Base-by-base conservation (phyloP, 2,329 filamentous ascomycete genomes). In the Pleurostoma richardsiae region DNA sequence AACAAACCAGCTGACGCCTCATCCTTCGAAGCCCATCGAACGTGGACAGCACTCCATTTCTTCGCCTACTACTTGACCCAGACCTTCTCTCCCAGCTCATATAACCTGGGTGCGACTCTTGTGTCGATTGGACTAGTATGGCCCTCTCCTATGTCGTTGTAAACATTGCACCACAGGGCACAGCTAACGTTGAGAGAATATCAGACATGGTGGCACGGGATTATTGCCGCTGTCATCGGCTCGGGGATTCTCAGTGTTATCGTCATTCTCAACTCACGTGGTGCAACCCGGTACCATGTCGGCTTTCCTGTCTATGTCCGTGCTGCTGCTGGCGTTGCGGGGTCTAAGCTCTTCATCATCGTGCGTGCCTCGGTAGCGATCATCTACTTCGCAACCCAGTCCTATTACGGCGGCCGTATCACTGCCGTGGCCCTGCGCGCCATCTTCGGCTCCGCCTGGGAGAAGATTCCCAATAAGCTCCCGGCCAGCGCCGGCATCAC, bases 401-500 rank as follows among this genome's bases (percentile, higher is more conserved):
- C 56, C 8, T 63, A 61, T 47, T 62, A 65, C 44, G 64, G 60
- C 10, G 58, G 61, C 5, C 59, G 65, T 33, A 49, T 69, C 44
- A 56, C 52, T 0, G 51, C 54, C 27, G 62, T 68, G 2, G 58
- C 64, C 39, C 54, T 71, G 8, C 60, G 65, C 26, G 64, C 63
- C 50, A 59, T 70, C 33, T 69, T 67, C 39, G 69, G 68, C 1
- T 54, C 56, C 26, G 54, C 54, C 2, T 71, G 67, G 66, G 47
- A 63, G 1, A 58, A 62, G 36, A 62, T 79, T 30, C 64, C 68
- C 5, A 79, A 80, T 52, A 63, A 66, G 10, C 68, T 79, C 1
- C 71, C 73, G 0, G 62, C 59, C 4, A 61, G 57, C 7, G 68
- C 74, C 29, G 74, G 74, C 19, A 76, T 77, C 40, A 70, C 69